These are phyloP conservation scores for Solanum chilense DNA, from an alignment of 257 asterid species.

Conservation along the genomic window DNA sequence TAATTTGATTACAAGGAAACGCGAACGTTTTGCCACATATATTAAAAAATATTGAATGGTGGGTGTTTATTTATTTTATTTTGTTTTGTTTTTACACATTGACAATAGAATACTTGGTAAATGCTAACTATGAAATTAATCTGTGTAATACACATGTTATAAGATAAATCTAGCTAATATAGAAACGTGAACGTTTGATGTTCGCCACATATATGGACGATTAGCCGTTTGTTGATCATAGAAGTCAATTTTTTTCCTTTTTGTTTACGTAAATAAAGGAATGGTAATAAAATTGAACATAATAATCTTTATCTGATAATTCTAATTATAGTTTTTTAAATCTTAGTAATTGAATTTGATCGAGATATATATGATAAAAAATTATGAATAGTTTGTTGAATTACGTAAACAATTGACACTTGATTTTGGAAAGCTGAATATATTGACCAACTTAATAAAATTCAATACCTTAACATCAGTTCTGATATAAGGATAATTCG, in stretches of 20 bases:
- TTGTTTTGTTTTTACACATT: neutral
- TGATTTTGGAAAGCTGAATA: neutral
- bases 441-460: neutral
- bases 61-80: neutral
- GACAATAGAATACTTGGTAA: neutral
- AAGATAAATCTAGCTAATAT: neutral
- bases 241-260: neutral
- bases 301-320: neutral
- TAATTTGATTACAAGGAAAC: neutral
- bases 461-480: neutral
- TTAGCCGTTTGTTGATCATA: neutral
- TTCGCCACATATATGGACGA: no score
- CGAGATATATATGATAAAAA: neutral
- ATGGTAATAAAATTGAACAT: neutral
- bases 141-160: neutral
- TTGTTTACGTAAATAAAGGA: neutral
- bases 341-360: neutral
- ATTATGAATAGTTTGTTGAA: neutral
- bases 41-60: neutral
- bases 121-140: neutral
- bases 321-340: neutral
- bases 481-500: neutral
- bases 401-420: neutral
- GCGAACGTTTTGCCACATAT: neutral
- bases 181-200: neutral